phyloP scores from a whole-genome alignment of 139 green algal genomes.

The Micromonas commoda region DNA sequence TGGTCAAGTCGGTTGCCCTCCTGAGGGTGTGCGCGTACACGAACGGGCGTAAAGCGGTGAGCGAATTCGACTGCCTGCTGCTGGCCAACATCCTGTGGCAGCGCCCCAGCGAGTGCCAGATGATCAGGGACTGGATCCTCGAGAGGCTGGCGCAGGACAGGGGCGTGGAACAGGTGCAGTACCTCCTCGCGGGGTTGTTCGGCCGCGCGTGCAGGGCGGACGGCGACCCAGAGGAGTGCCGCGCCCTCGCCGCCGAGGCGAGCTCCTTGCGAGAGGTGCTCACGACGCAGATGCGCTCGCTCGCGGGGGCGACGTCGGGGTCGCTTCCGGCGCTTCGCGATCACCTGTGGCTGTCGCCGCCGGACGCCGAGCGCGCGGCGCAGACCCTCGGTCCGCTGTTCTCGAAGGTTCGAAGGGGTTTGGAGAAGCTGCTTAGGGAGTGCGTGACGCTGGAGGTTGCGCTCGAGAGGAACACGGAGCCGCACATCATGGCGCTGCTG shows the following conservation, averaged over 20 bases:
- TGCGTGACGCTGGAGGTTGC: slow-evolving; percentile 59
- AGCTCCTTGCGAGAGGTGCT: slow-evolving; percentile 51
- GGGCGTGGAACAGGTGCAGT: slow-evolving; percentile 65
- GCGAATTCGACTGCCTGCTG: slow-evolving; percentile 74
- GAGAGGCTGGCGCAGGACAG: slow-evolving; percentile 59
- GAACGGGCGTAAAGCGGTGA: slow-evolving; percentile 57
- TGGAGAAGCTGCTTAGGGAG: slow-evolving; percentile 72
- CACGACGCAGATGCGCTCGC: background rate
- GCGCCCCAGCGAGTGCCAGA: slow-evolving; percentile 58
- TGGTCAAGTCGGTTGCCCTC: slow-evolving; percentile 71
- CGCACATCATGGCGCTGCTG: slow-evolving; percentile 51
- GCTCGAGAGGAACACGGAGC: slow-evolving; percentile 23
- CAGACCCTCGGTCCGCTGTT: slow-evolving; percentile 67
- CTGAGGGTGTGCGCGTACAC: slow-evolving; percentile 81
- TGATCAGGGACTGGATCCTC: slow-evolving; percentile 74
- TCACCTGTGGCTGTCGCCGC: slow-evolving; percentile 67
- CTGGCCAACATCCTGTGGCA: slow-evolving; percentile 84
- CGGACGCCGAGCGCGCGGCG: slow-evolving; percentile 47
- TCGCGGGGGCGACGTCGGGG: slow-evolving; percentile 30
- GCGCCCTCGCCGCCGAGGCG: slow-evolving; percentile 45
- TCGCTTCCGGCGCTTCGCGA: slow-evolving; percentile 51
- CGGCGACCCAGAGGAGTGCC: slow-evolving; percentile 6
- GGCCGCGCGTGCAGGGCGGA: slow-evolving; percentile 58
- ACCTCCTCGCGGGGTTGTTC: slow-evolving; percentile 79
- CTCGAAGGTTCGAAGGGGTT: slow-evolving; percentile 49